Percentiles rank a stretch among this genome's conserved stretches.
Conservation (phyloP, 1,284 basidiomycete species). For the Meripilus lineatus region DNA sequence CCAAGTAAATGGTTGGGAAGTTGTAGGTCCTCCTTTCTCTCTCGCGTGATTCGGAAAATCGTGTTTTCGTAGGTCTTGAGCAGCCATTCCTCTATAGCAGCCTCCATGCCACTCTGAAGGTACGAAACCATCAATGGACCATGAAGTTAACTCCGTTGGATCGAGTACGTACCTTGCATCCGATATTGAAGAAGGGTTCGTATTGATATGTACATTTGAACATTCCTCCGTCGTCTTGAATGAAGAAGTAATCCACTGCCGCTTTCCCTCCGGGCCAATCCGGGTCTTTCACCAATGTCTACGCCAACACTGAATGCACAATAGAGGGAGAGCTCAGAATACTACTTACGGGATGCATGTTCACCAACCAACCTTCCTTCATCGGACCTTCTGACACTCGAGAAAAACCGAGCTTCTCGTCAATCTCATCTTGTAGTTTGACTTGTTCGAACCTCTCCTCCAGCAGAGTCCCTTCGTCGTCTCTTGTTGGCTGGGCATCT, state of each 20-base stretch:
- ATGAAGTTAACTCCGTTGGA: conserved; percentile 2
- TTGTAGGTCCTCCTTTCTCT: conserved; percentile 91
- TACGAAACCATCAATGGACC: neutral
- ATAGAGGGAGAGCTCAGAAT: too few relatives aligned
- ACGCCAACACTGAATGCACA: too few relatives aligned
- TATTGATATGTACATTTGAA: conserved; percentile 94
- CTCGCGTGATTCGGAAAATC: conserved; percentile 73
- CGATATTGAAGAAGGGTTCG: conserved; percentile 94
- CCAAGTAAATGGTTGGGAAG: conserved; percentile 96
- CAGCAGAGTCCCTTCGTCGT: conserved; percentile 82
- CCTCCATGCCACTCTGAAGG: conserved; percentile 78
- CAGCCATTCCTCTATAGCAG: conserved; percentile 93
- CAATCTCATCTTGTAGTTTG: conserved; percentile 77
- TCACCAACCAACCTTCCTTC: conserved; percentile 92
- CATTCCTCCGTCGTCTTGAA: conserved; percentile 94
- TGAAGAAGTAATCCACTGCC: conserved; percentile 97
- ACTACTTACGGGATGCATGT: conserved; percentile 90
- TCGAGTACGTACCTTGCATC: conserved; percentile 68
- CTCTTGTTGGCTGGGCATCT: conserved; percentile 51
- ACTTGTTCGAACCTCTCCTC: conserved; percentile 83
- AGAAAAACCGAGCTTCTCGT: conserved; percentile 90
- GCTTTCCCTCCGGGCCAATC: conserved; percentile 79
- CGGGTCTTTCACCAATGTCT: conserved; percentile 85
- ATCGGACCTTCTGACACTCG: conserved; percentile 69
- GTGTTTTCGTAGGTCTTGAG: conserved; percentile 90